A percentile compares a stretch with the other conserved stretches of the same genome.
These are phyloP conservation scores for Xylaria sp. DNA, from an alignment of 2,329 filamentous ascomycete genomes.

Conservation along the genomic window DNA sequence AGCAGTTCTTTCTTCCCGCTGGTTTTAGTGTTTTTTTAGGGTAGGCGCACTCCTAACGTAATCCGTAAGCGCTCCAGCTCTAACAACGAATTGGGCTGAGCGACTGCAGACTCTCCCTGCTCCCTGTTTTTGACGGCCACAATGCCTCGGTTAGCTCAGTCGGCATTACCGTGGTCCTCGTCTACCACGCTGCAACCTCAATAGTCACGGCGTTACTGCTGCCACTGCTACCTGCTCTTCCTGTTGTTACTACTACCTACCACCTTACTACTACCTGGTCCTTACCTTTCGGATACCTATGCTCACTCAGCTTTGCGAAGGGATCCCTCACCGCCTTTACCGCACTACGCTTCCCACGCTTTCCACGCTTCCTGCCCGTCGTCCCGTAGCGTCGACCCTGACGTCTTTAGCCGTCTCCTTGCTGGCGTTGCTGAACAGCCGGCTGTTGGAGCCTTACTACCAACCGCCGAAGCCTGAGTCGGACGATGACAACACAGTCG, in stretches of 20 bases:
- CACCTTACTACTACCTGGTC: too few relatives aligned
- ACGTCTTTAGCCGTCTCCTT: background rate
- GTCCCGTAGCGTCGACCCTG: background rate
- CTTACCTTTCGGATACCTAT: too few relatives aligned
- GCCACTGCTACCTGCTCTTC: too few relatives aligned
- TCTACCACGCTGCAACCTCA: background rate
- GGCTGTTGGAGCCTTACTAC: background rate
- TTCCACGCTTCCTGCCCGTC: too few relatives aligned
- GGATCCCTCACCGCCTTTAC: background rate
- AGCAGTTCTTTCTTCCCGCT: background rate
- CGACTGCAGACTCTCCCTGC: background rate
- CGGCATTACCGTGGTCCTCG: background rate
- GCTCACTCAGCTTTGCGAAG: too few relatives aligned
- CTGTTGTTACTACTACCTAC: too few relatives aligned
- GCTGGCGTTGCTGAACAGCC: background rate
- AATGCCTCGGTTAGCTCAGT: background rate
- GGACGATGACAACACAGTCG: constrained; percentile 9
- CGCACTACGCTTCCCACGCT: too few relatives aligned
- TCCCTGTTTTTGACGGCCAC: background rate
- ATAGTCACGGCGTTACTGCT: background rate
- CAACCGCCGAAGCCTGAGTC: background rate
- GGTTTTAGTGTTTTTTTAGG: too few relatives aligned
- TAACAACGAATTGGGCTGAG: background rate
- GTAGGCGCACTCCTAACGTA: too few relatives aligned
- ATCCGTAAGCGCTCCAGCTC: too few relatives aligned